A percentile compares a stretch with the other conserved stretches of the same genome.
These are phyloP conservation scores for Hyaloperonospora brassicae DNA, from an alignment of 352 stramenopile genomes.

Conservation along the genomic window DNA sequence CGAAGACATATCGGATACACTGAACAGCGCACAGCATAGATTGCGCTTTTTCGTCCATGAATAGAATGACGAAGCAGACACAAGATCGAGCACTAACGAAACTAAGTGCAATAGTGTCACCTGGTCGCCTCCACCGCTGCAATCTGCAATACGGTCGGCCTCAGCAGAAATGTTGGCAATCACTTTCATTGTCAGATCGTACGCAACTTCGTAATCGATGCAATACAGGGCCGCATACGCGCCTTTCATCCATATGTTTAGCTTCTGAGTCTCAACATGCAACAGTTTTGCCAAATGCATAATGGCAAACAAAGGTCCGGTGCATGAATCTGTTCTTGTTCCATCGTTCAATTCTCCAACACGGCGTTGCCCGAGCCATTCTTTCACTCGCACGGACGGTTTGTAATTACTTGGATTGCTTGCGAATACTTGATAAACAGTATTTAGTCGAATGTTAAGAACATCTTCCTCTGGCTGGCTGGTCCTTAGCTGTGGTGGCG, in stretches of 20 bases:
- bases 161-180: slow-evolving; percentile 20
- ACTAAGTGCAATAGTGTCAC: slow-evolving; percentile 40
- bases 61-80: slow-evolving; percentile 49
- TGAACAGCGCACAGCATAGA: slow-evolving; percentile 36
- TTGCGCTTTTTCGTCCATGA: slow-evolving; percentile 54
- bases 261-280: slow-evolving; percentile 28
- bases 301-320: slow-evolving; percentile 35
- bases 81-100: slow-evolving; percentile 58
- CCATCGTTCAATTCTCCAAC: slow-evolving; percentile 2
- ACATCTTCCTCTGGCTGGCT: slow-evolving; percentile 7
- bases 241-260: slow-evolving; percentile 53
- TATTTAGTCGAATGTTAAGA: slow-evolving; percentile 25
- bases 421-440: slow-evolving; percentile 44
- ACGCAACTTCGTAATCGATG: slow-evolving; percentile 53
- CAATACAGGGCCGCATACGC: slow-evolving; percentile 63
- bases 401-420: slow-evolving; percentile 65
- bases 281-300: slow-evolving; percentile 47
- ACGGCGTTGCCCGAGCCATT: slow-evolving; percentile 36
- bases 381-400: slow-evolving; percentile 30
- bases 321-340: slow-evolving; percentile 4
- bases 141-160: slow-evolving; percentile 1
- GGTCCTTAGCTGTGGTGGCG: slow-evolving; percentile 22
- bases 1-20: slow-evolving; percentile 16
- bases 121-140: slow-evolving; percentile 11
- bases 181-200: slow-evolving; percentile 38